Evolutionary conservation across 2,329 filamentous ascomycete species (phyloP).

Genomic region (Aspergillus pseudoterreus): DNA sequence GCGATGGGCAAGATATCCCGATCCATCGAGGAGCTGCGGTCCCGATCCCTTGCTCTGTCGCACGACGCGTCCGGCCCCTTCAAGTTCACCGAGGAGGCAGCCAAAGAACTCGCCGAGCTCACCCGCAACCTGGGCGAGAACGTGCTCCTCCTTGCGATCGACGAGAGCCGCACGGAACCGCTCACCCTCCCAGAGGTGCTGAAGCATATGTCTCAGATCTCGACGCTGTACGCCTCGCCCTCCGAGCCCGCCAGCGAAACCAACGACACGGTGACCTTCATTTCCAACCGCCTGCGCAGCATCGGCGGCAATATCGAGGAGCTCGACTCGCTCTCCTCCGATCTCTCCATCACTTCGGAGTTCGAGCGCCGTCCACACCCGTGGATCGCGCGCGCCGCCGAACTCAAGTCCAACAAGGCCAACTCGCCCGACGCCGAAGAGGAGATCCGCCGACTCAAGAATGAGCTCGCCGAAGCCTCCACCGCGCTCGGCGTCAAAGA

Average conservation of each 20-base stretch:
- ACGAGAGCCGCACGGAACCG: conserved; percentile 67
- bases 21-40: conserved; percentile 72
- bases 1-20: conserved; percentile 73
- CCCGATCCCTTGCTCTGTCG: conserved; percentile 68
- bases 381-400: conserved; percentile 77
- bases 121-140: conserved; percentile 64
- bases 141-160: conserved; percentile 63
- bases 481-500: conserved; percentile 69
- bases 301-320: conserved; percentile 65
- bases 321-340: conserved; percentile 65
- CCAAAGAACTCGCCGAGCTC: conserved; percentile 63
- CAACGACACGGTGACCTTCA: conserved; percentile 64
- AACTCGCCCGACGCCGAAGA: conserved; percentile 80
- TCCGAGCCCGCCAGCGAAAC: conserved; percentile 25
- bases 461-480: conserved; percentile 74
- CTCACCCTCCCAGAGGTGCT: conserved; percentile 66
- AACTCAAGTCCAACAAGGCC: conserved; percentile 77
- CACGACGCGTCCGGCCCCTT: conserved; percentile 66
- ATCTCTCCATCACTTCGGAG: conserved; percentile 69
- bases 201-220: conserved; percentile 48
- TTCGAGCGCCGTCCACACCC: conserved; percentile 74
- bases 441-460: conserved; percentile 74
- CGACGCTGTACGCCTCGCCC: conserved; percentile 20
- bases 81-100: conserved; percentile 63
- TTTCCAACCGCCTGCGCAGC: conserved; percentile 63